Base-by-base conservation (phyloP, 148 eudicot species). In the Agrostemma githago region DNA sequence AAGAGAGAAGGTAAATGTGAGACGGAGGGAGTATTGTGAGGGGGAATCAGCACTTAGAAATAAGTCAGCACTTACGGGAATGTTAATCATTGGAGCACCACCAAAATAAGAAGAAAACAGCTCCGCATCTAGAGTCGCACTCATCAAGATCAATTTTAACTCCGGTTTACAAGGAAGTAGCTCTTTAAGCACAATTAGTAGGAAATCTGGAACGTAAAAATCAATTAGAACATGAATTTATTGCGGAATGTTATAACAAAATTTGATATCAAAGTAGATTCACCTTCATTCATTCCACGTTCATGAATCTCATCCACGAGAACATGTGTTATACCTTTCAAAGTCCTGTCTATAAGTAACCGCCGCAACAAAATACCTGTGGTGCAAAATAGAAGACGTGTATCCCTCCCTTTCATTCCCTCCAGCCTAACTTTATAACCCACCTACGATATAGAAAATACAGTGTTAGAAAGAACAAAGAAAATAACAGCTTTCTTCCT, bases 261-360 rank as follows among this genome's bases (percentile, higher is more conserved):
- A 54, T 60, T 76, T 58, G 21, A 59, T 34, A 15, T 57, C 21
- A 64, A 78, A 63, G 48, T 37, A 73, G 44, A 68, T 71, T 73
- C 81, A 95, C 99, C 99, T 89, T 95, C 99, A 84, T 95, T 95
- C 88, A 95, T 90, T 79, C 99, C 99, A 81, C 99, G 99, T 78
- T 95, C 99, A 79, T 95, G 99, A 79, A 95, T 92, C 77, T 95
- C 99, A 79, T 95, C 99, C 57, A 92, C 94, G 72, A 95, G 89
- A 64, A 95, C 91, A 86, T 95, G 97, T 76, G 96, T 90, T 68
- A 92, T 88, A 79, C 96, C 97, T 78, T 90, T 95, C 86, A 95
- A 83, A 71, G 78, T 87, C 83, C 97, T 86, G 80, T 95, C 99
- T 63, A 87, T 87, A 56, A 90, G 89, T 81, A 95, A 85, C 83